Evolutionary conservation across 805 yeast genomes (phyloP).

Genomic region (Starmera quercuum): DNA sequence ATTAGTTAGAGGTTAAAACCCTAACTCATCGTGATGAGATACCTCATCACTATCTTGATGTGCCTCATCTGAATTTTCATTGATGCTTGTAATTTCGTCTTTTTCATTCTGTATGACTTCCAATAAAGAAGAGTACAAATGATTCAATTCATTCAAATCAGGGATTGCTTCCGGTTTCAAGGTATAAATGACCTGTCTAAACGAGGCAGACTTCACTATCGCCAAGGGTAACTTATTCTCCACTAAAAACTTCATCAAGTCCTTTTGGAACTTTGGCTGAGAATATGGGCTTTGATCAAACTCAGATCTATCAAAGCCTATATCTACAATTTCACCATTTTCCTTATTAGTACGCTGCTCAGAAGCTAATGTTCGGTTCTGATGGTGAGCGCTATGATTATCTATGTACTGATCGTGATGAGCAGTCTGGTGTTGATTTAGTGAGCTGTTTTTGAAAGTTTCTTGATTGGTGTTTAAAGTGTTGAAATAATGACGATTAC

Average conservation of each 20-base stretch:
- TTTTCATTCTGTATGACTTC: constrained; percentile 30
- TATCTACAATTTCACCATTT: not conserved
- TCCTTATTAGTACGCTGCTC: no score
- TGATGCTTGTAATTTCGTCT: no score
- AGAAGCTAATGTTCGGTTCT: no score
- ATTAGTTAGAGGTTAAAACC: no score
- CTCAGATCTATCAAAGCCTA: constrained; percentile 5
- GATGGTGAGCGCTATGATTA: no score
- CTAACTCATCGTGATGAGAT: no score
- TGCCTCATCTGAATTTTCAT: no score
- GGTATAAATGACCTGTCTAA: constrained; percentile 43
- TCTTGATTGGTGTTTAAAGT: constrained; percentile 12
- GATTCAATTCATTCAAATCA: constrained; percentile 40
- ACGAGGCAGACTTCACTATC: constrained; percentile 41
- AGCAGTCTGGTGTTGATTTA: no score
- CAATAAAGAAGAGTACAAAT: constrained; percentile 34
- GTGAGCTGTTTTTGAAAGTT: constrained; percentile 9
- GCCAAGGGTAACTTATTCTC: constrained; percentile 44
- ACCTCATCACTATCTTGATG: no score
- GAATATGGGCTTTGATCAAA: constrained; percentile 38
- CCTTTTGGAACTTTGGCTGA: constrained; percentile 39
- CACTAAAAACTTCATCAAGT: constrained; percentile 39
- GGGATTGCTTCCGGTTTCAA: constrained; percentile 38
- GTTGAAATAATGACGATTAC: constrained; percentile 27
- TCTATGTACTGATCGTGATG: no score